Evolutionary conservation across 1,139 yeast genomes (phyloP), one percentile per base, ranked within the genome.

Genomic region (Hanseniaspora sp.): DNA sequence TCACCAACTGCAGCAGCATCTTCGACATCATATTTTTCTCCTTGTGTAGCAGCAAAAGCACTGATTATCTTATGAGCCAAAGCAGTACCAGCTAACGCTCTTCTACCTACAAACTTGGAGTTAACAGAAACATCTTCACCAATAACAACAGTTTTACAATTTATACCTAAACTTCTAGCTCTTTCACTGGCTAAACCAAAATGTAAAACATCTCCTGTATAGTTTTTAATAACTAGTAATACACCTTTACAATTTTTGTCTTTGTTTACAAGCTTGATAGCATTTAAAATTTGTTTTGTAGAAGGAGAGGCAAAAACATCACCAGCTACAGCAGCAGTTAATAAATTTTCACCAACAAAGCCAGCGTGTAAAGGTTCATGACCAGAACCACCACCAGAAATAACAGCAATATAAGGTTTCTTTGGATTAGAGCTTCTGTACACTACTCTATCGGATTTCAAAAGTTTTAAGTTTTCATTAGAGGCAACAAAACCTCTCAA

Each of bases 101-200:
- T 77, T 70, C 96, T 78, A 13, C 96, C 96, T 45, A 88, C 96
- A 74, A 84, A 78, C 45, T 80, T 76, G 62, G 83, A 75, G 31
- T 95, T 96, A 41, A 90, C 96, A 6, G 96, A 87, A 38, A 88
- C 96, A 66, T 90, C 97, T 65, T 90, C 97, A 51, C 86, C 83
- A 30, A 88, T 92, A 54, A 83, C 76, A 40, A 86, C 79, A 57
- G 86, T 74, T 58, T 84, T 90, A 33, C 83, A 81, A 42, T 78
- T 73, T 58, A 78, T 75, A 9, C 95, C 95, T 52, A 79, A 77
- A 23, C 83, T 82, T 66, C 83, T 83, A 38, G 95, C 90, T 61
- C 94, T 75, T 69, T 90, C 96, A 1, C 84, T 90, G 5, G 92
- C 95, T 55, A 90, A 73, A 1, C 96, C 96, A 69, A 90, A 90